These are phyloP conservation scores for Aspergillus ostianus DNA, from an alignment of 495 filamentous ascomycete genomes.

Conservation along the genomic window DNA sequence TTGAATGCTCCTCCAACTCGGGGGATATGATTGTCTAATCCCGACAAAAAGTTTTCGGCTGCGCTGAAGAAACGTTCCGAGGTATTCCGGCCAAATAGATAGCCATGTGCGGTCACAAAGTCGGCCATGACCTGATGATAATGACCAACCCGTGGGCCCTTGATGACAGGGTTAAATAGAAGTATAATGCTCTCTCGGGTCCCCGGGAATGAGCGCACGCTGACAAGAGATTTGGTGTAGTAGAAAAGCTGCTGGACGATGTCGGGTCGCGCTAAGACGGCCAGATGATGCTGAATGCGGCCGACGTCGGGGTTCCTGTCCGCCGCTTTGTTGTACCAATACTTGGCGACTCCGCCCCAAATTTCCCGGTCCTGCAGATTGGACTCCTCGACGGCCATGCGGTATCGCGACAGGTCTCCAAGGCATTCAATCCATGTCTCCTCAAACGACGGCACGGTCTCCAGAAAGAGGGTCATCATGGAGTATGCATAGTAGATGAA, in stretches of 20 bases:
- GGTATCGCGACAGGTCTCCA: slow-evolving; percentile 70
- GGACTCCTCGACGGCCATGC: slow-evolving; percentile 78
- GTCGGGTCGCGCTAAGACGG: slow-evolving; percentile 75
- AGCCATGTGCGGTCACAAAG: slow-evolving; percentile 64
- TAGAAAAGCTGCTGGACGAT: slow-evolving; percentile 72
- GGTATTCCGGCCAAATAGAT: slow-evolving; percentile 59
- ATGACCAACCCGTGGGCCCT: slow-evolving; percentile 25
- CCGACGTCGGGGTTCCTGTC: slow-evolving; percentile 69
- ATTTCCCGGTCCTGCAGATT: slow-evolving; percentile 69
- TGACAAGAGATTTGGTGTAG: slow-evolving; percentile 57
- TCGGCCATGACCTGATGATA: slow-evolving; percentile 39
- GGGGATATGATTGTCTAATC: slow-evolving; percentile 59
- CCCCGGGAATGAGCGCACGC: slow-evolving; percentile 52
- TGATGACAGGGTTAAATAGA: slow-evolving; percentile 66
- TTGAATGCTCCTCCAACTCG: slow-evolving; percentile 58
- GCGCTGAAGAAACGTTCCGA: slow-evolving; percentile 45
- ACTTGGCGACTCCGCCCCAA: slow-evolving; percentile 73
- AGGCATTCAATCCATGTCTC: slow-evolving; percentile 92
- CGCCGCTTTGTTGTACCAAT: slow-evolving; percentile 80
- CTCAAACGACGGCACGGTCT: slow-evolving; percentile 72
- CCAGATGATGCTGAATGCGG: slow-evolving; percentile 80
- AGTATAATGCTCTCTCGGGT: slow-evolving; percentile 70
- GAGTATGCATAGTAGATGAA: slow-evolving; percentile 82
- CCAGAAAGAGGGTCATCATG: slow-evolving; percentile 74
- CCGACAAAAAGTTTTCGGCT: slow-evolving; percentile 47